phyloP scores from a whole-genome alignment of 192 early-diverging fungal species.

The Gaertneriomyces sp. region DNA sequence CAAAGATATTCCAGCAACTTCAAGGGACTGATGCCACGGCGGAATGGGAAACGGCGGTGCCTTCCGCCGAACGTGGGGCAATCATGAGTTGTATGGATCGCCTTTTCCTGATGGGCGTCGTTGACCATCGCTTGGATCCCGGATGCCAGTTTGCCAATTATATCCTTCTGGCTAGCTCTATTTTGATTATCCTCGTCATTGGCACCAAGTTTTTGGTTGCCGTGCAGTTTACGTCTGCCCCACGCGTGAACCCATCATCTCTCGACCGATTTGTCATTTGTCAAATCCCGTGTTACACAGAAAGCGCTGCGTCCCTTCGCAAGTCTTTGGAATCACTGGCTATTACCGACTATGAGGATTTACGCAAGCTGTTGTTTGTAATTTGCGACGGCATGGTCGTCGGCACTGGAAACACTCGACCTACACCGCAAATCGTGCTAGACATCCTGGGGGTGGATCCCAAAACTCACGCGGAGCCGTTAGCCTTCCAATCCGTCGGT shows the following conservation, averaged over 20 bases:
- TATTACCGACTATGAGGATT: constrained; percentile 72
- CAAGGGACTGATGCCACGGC: constrained; percentile 16
- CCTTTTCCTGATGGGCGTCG: constrained; percentile 71
- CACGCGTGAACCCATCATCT: constrained; percentile 56
- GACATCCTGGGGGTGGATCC: constrained; percentile 80
- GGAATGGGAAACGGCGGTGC: constrained; percentile 20
- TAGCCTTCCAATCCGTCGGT: constrained; percentile 73
- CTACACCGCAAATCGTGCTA: constrained; percentile 85
- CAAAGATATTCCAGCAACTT: constrained; percentile 7
- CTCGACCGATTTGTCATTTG: constrained; percentile 23
- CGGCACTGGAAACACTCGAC: constrained; percentile 85
- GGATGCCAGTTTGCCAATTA: constrained; percentile 81
- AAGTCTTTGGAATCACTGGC: constrained; percentile 66
- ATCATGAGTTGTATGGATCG: constrained; percentile 69
- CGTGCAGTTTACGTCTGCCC: constrained; percentile 86
- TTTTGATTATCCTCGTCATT: constrained; percentile 70
- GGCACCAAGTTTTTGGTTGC: constrained; percentile 86
- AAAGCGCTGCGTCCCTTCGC: constrained; percentile 46
- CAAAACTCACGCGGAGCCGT: constrained; percentile 46
- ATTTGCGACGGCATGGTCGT: constrained; percentile 85
- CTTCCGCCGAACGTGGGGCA: constrained; percentile 30
- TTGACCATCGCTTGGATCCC: constrained; percentile 72
- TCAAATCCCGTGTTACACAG: constrained; percentile 80
- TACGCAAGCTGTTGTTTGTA: constrained; percentile 77
- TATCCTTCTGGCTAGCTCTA: constrained; percentile 66